Evolutionary conservation across 805 yeast genomes (phyloP), one percentile per base, ranked within the genome.

Genomic region (Yamadazyma takamatsuzukensis): DNA sequence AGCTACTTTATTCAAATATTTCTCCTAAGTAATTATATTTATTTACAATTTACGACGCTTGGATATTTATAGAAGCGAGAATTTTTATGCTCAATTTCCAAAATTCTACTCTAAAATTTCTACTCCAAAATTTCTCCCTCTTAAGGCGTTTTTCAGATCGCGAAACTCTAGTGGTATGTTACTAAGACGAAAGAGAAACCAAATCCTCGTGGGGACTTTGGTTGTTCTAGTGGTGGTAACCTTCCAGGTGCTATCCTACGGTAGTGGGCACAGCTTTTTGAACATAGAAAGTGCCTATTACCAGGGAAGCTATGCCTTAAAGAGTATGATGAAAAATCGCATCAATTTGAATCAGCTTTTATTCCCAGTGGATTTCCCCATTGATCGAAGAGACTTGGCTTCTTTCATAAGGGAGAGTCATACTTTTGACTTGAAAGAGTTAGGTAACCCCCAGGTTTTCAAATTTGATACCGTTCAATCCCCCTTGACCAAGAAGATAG

Each of bases 341-440:
- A 37, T 36, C 12, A 27, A 32, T 14, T 37, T 22, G 14, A 43
- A 45, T 18, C 49, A 43, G 31, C 13, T 45, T 2, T 33, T 47
- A 10, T 44, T 44, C 30, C 51, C 51, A 2, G 21, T 25, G 13
- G 23, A 24, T 13, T 47, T 44, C 29, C 48, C 43, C 2, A 5
- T 33, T 13, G 30, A 30, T 8, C 27, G 35, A 10, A 30, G 30
- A 8, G 25, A 29, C 12, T 25, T 45, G 11, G 13, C 28, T 18
- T 6, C 22, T 8, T 43, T 38, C 25, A 32, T 39, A 4, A 27
- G 15, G 3, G 28, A 21, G 15, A 30, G 41, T 21, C 35, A 42
- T 7, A 32, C 32, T 6, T 36, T 46, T 21, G 32, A 44, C 24
- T 30, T 37, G 12, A 19, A 31, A 9, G 35, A 30, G 6, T 35